phyloP scores from a whole-genome alignment of 345 rosid genomes.

The Syzygium aqueum region DNA sequence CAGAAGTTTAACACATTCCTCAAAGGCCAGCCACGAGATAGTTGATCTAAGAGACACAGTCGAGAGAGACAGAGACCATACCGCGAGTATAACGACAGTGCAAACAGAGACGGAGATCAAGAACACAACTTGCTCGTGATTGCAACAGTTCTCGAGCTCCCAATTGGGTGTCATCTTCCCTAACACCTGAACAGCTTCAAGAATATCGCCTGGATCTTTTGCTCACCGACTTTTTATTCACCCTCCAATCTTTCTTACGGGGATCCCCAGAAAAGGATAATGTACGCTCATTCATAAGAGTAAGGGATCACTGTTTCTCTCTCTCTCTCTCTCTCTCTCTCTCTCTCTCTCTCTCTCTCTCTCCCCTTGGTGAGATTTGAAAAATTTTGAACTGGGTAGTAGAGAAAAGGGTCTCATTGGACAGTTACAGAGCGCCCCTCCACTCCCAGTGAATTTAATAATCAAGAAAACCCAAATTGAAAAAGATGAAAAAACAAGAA shows the following conservation, averaged over 20 bases:
- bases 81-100: slow-evolving; percentile 56
- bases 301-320: neutral
- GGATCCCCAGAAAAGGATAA: neutral
- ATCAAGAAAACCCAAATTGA: neutral
- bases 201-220: neutral
- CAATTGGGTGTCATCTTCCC: slow-evolving; percentile 31
- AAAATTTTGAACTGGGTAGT: neutral
- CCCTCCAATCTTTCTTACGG: neutral
- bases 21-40: neutral
- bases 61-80: neutral
- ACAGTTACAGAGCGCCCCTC: neutral
- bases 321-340: too few species aligned
- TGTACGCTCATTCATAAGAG: neutral
- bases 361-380: neutral
- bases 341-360: neutral
- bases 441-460: neutral
- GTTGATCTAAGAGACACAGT: neutral
- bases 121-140: slow-evolving; percentile 52
- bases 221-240: neutral
- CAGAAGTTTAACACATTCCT: neutral
- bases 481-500: neutral
- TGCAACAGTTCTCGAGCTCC: slow-evolving; percentile 50
- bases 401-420: neutral
- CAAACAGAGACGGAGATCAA: slow-evolving; percentile 42
- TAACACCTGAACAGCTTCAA: neutral